phyloP scores from a whole-genome alignment of 83 land plant species.

The Diphasiastrum complanatum region DNA sequence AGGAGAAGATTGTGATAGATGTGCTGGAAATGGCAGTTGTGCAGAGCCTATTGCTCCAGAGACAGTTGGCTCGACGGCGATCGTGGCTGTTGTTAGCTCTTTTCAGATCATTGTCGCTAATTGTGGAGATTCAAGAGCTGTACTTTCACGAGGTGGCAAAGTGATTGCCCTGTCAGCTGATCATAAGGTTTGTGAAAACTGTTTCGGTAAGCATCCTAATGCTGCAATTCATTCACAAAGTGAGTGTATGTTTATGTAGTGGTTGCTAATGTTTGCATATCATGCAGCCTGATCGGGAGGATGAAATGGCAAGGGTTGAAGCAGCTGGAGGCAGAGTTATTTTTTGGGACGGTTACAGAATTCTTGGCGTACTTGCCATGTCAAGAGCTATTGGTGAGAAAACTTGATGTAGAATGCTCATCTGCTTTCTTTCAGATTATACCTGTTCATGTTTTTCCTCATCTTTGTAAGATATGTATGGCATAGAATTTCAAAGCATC shows the following conservation, averaged over 20 bases:
- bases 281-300: slow-evolving; percentile 21
- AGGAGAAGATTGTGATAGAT: slow-evolving; percentile 14
- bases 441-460: neutral
- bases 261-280: neutral
- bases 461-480: neutral
- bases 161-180: slow-evolving; percentile 31
- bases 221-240: neutral
- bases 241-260: neutral
- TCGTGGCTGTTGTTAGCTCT: slow-evolving; percentile 25
- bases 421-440: neutral
- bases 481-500: neutral
- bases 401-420: neutral
- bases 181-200: slow-evolving; percentile 19
- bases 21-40: slow-evolving; percentile 22
- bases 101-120: slow-evolving; percentile 27
- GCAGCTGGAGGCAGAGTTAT: slow-evolving; percentile 26
- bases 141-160: slow-evolving; percentile 27
- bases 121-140: slow-evolving; percentile 36
- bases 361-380: slow-evolving; percentile 21
- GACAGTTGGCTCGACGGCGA: slow-evolving; percentile 34
- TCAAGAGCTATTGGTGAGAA: slow-evolving; percentile 25
- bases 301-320: slow-evolving; percentile 15
- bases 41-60: slow-evolving; percentile 32
- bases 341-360: slow-evolving; percentile 23
- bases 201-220: neutral